phyloP scores from a whole-genome alignment of 148 eudicot genomes.

The Linanthus parryae region DNA sequence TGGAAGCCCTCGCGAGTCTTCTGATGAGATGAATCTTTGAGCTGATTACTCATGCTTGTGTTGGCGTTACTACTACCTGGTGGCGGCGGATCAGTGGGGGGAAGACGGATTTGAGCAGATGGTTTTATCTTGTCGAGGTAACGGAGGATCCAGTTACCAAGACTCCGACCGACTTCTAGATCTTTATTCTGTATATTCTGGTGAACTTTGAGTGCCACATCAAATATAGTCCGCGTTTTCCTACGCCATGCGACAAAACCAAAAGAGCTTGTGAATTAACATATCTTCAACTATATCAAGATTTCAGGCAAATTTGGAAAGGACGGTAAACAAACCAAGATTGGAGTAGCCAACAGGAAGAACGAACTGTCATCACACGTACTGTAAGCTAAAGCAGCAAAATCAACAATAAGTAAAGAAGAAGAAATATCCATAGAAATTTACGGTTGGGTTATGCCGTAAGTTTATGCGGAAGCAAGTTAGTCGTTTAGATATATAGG shows the following conservation, averaged over 20 bases:
- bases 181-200: constrained; percentile 70
- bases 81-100: constrained; percentile 18
- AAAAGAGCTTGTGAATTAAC: too few relatives aligned
- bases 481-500: too few relatives aligned
- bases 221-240: constrained; percentile 63
- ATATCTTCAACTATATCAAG: too few relatives aligned
- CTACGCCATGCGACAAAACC: constrained; percentile 28
- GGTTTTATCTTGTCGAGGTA: constrained; percentile 73
- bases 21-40: constrained; percentile 23
- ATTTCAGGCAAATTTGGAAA: too few relatives aligned
- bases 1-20: constrained; percentile 24
- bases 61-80: constrained; percentile 20
- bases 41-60: constrained; percentile 24
- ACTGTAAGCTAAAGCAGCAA: too few relatives aligned
- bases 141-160: constrained; percentile 81
- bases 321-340: too few relatives aligned
- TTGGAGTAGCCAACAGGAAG: too few relatives aligned
- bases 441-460: too few relatives aligned
- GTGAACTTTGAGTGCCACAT: constrained; percentile 64
- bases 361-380: too few relatives aligned
- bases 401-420: too few relatives aligned
- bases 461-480: too few relatives aligned
- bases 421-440: too few relatives aligned
- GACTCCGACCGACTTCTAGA: constrained; percentile 63
- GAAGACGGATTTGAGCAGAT: constrained; percentile 64